Evolutionary conservation across 352 stramenopile genomes (phyloP).

Genomic region (Globisporangium splendens): DNA sequence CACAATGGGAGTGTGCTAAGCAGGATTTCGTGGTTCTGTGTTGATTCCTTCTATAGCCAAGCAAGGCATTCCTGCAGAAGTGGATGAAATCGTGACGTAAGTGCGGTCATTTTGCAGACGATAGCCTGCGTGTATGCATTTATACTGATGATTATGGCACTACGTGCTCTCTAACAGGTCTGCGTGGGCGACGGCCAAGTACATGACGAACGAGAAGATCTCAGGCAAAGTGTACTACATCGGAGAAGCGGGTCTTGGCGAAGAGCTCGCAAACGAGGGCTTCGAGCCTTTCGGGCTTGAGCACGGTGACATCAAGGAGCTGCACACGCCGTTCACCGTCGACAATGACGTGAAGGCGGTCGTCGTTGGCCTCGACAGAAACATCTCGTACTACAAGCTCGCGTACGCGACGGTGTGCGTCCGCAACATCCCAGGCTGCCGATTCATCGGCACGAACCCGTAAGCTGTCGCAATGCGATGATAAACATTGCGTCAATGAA

Average conservation of each 20-base stretch:
- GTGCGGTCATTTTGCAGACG: conserved; percentile 1
- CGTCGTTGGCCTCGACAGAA: conserved; percentile 75
- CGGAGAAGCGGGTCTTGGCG: conserved; percentile 64
- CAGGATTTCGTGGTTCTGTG: not conserved
- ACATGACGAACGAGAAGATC: conserved; percentile 77
- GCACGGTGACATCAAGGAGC: conserved; percentile 60
- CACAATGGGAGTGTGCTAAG: no score
- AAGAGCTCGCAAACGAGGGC: conserved; percentile 62
- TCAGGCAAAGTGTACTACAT: conserved; percentile 82
- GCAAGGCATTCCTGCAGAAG: conserved; percentile 60
- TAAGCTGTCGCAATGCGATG: conserved; percentile 22
- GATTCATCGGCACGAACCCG: conserved; percentile 84
- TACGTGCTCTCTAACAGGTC: conserved; percentile 28
- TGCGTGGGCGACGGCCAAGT: conserved; percentile 76
- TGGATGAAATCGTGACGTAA: conserved; percentile 81
- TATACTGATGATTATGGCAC: no score
- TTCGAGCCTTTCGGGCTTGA: conserved; percentile 69
- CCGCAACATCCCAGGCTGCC: conserved; percentile 65
- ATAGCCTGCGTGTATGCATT: no score
- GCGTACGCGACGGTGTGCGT: conserved; percentile 73
- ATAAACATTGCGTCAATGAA: no score
- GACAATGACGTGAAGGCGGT: conserved; percentile 72
- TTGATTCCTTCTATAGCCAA: conserved; percentile 41
- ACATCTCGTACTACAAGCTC: conserved; percentile 86
- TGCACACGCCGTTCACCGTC: conserved; percentile 64